Conservation (phyloP, 768 basidiomycete genomes). For the Sarcodon aspratus region DNA sequence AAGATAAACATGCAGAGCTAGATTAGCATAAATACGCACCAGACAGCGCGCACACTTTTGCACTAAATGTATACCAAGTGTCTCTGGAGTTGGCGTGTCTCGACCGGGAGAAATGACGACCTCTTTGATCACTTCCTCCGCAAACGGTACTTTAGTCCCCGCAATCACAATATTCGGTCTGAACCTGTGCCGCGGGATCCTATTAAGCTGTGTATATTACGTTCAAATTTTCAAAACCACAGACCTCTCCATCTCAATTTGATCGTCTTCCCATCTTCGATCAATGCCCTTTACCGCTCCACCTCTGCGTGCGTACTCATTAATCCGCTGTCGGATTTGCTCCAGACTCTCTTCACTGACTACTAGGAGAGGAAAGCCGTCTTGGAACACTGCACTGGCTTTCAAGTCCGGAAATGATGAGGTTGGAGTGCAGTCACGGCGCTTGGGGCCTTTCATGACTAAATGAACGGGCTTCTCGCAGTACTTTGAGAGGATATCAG, state of each 20-base stretch:
- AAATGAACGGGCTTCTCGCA: conserved; percentile 51
- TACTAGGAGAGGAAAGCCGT: conserved; percentile 60
- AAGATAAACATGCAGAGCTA: neutral
- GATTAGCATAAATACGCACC: conserved; percentile 28
- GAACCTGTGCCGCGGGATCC: conserved; percentile 34
- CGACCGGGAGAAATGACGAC: conserved; percentile 38
- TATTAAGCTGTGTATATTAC: neutral
- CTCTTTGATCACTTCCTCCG: conserved; percentile 61
- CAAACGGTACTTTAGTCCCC: conserved; percentile 55
- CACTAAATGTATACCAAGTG: conserved; percentile 39
- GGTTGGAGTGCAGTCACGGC: conserved; percentile 41
- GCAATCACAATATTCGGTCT: conserved; percentile 64
- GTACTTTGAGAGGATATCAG: conserved; percentile 47
- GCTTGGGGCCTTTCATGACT: conserved; percentile 51
- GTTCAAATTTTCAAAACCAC: conserved; percentile 6
- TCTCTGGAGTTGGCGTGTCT: conserved; percentile 16
- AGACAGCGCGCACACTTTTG: conserved; percentile 63
- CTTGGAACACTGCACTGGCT: conserved; percentile 41
- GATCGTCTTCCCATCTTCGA: conserved; percentile 36
- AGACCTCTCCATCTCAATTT: conserved; percentile 48
- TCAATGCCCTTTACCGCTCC: conserved; percentile 17
- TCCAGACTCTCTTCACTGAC: conserved; percentile 56
- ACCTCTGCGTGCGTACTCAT: conserved; percentile 36
- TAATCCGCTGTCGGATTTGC: conserved; percentile 36
- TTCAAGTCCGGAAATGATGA: conserved; percentile 43